Evolutionary conservation across 2,329 filamentous ascomycete species (phyloP).

Genomic region (Exophiala calicioides): DNA sequence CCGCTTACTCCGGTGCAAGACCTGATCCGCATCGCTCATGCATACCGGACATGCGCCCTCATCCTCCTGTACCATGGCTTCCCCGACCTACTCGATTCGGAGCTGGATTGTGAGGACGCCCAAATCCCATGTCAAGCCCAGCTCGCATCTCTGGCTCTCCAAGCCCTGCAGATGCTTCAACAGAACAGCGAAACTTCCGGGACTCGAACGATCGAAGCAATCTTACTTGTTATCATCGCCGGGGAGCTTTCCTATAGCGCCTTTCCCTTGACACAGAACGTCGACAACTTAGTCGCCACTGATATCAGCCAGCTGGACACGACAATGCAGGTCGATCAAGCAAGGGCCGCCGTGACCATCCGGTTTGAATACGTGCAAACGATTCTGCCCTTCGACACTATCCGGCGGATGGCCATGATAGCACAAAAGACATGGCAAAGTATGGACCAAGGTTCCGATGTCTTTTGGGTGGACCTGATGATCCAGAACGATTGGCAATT

Average conservation of each 20-base stretch:
- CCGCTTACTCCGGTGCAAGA: constrained; percentile 7
- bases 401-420: constrained; percentile 4
- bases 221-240: constrained; percentile 9
- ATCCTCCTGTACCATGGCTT: constrained; percentile 9
- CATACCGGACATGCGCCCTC: constrained; percentile 6
- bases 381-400: constrained; percentile 7
- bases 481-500: constrained; percentile 10
- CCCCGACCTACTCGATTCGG: constrained; percentile 1
- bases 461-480: constrained; percentile 6
- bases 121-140: background rate
- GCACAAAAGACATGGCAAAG: constrained; percentile 3
- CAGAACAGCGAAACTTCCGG: constrained; percentile 6
- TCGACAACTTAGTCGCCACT: too few species aligned
- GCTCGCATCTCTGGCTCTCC: constrained; percentile 1
- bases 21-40: constrained; percentile 9
- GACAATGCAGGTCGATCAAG: background rate
- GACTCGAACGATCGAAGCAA: constrained; percentile 13
- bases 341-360: background rate
- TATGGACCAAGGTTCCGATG: background rate
- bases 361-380: constrained; percentile 5
- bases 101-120: background rate
- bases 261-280: too few species aligned
- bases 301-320: too few species aligned
- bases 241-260: constrained; percentile 9
- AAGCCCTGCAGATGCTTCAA: constrained; percentile 1